Conservation (phyloP, 2,329 filamentous ascomycete genomes). For the Chrysoporthe puriensis region DNA sequence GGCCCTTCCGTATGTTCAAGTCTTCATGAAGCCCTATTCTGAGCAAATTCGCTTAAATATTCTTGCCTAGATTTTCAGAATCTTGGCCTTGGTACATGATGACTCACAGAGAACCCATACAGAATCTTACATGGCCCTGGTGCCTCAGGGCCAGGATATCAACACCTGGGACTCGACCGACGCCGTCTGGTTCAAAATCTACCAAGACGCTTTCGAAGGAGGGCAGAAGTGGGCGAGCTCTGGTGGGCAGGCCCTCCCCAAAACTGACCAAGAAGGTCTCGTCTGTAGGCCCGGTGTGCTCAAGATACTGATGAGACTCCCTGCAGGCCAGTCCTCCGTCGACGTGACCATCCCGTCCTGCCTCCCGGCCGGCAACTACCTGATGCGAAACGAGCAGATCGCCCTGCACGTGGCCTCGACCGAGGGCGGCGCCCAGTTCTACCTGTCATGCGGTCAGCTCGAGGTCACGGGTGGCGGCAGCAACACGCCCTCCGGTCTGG, state of each 20-base stretch:
- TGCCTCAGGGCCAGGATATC: constrained; percentile 39
- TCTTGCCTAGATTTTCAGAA: neutral
- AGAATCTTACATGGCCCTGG: constrained; percentile 43
- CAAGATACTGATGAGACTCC: neutral
- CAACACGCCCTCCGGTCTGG: constrained; percentile 24
- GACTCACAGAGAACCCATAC: neutral
- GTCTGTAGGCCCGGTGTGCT: neutral
- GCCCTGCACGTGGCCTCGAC: constrained; percentile 33
- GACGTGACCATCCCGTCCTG: constrained; percentile 33
- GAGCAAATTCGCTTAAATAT: no score
- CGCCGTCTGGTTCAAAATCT: constrained; percentile 45
- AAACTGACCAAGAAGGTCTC: neutral
- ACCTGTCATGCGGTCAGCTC: constrained; percentile 32
- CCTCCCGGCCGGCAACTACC: constrained; percentile 34
- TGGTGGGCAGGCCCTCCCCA: constrained; percentile 7
- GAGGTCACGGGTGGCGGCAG: constrained; percentile 32
- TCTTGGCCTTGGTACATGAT: neutral
- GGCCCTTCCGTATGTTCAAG: constrained; percentile 35
- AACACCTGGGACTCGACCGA: constrained; percentile 40
- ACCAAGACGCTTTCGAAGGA: constrained; percentile 34
- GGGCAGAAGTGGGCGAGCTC: constrained; percentile 26
- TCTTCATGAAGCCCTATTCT: no score
- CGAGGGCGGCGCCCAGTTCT: constrained; percentile 34
- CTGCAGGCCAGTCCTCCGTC: constrained; percentile 22
- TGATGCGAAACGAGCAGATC: constrained; percentile 36